Evolutionary conservation across 768 basidiomycete genomes (phyloP), one percentile per base, ranked within the genome.

Genomic region (Gloeostereum incarnatum): DNA sequence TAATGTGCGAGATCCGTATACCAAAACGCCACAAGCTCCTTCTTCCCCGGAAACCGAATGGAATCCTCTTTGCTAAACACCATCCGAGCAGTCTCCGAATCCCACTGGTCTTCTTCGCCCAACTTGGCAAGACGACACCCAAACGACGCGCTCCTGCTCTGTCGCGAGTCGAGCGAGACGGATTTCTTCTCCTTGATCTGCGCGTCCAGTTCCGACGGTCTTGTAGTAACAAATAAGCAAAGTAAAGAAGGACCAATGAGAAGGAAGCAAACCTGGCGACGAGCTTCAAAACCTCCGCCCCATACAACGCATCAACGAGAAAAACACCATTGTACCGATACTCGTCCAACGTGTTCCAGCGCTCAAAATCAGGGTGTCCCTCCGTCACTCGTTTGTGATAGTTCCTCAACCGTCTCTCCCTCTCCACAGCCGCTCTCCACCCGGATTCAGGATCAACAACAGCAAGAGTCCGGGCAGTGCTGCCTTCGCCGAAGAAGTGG

Each of bases 1-100:
- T 13, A 34, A 3, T 20, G 16, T 11, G 4, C 19, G 10, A 18
- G 8, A 33, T 48, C 47, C n/a, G n/a, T n/a, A 17, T 48, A 48
- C 47, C 47, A 46, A 30, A 49, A 49, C 9, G 38, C 47, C 14
- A 49, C 20, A 4, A 49, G 39, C 33, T 49, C 47, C 25, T 41
- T 45, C 37, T 48, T 24, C 1, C 44, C 46, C 7, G 41, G 40
- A 6, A 42, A 41, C 31, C 11, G 31, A 25, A 19, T 2, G 34
- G 39, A 44, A 0, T 44, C 39, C 6, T 43, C 39, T 20, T 49
- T 40, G 34, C 44, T 27, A 30, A 35, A 49, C 4, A 49, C 44
- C 18, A 49, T 20, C 2, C 45, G 39, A 35, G 41, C 45, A 36
- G n/a, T 38, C 22, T 49, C 44, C 38, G 39, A 41, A 9, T 44